Evolutionary conservation across 106 monocot species (phyloP).

Genomic region (Chionographis japonica): DNA sequence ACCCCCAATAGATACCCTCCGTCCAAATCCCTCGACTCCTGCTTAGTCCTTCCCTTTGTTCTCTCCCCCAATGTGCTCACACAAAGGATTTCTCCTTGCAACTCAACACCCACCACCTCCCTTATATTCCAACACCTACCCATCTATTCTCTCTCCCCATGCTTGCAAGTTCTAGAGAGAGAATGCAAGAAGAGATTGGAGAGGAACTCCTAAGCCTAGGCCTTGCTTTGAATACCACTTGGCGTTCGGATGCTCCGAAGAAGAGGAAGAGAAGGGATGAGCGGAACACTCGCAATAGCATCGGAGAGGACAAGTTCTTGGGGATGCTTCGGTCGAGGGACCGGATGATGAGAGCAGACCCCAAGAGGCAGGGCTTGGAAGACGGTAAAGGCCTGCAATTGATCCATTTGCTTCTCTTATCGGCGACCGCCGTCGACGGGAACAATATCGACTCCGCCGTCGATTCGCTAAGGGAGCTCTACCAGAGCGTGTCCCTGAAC

Average conservation of each 20-base stretch:
- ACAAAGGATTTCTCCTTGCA: neutral
- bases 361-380: neutral
- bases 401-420: conserved; percentile 40
- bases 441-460: conserved; percentile 18
- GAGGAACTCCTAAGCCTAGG: conserved; percentile 44
- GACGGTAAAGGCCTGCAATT: conserved; percentile 23
- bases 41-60: conserved; percentile 6
- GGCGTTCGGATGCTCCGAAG: conserved; percentile 3
- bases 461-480: conserved; percentile 31
- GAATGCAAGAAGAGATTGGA: conserved; percentile 21
- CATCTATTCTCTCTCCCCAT: neutral
- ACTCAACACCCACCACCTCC: neutral
- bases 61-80: neutral
- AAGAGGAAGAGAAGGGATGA: conserved; percentile 26
- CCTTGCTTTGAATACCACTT: conserved; percentile 16
- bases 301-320: conserved; percentile 4
- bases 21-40: neutral
- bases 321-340: conserved; percentile 35
- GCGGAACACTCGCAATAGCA: neutral
- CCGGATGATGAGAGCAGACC: conserved; percentile 13
- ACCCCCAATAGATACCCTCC: neutral
- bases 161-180: neutral
- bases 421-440: conserved; percentile 33
- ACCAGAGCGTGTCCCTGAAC: conserved; percentile 27
- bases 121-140: neutral